Evolutionary conservation across 2,329 filamentous ascomycete species (phyloP).

Genomic region (Thelonectria olida): DNA sequence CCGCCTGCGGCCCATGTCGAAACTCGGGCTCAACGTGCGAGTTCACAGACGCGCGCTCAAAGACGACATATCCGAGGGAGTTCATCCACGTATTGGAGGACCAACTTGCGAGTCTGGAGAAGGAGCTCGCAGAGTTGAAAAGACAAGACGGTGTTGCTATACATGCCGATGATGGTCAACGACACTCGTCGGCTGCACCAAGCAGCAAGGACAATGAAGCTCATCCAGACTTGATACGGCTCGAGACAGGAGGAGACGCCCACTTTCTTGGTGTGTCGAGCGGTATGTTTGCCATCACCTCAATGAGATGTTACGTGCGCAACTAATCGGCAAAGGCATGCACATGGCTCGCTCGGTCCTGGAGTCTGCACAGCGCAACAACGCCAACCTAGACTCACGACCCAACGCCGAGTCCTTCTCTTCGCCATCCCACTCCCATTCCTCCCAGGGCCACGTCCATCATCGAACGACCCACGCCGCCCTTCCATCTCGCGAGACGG

Average conservation of each 20-base stretch:
- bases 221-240: constrained; percentile 24
- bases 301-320: no score
- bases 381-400: constrained; percentile 14
- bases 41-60: constrained; percentile 31
- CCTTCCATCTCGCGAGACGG: constrained; percentile 28
- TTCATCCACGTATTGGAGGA: constrained; percentile 15
- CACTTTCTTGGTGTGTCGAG: constrained; percentile 27
- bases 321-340: no score
- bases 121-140: background rate
- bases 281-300: no score
- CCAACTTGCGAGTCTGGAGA: constrained; percentile 10
- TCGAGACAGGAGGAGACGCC: constrained; percentile 25
- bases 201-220: background rate
- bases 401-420: background rate
- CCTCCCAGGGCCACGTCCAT: background rate
- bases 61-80: constrained; percentile 17
- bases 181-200: background rate
- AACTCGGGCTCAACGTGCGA: constrained; percentile 29
- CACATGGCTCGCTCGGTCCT: constrained; percentile 24
- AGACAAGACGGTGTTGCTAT: background rate
- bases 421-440: constrained; percentile 13
- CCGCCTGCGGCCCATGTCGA: constrained; percentile 27
- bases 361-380: constrained; percentile 23
- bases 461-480: background rate
- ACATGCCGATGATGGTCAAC: background rate